Conservation (phyloP, 345 rosid species). For the Abelmoschus esculentus region DNA sequence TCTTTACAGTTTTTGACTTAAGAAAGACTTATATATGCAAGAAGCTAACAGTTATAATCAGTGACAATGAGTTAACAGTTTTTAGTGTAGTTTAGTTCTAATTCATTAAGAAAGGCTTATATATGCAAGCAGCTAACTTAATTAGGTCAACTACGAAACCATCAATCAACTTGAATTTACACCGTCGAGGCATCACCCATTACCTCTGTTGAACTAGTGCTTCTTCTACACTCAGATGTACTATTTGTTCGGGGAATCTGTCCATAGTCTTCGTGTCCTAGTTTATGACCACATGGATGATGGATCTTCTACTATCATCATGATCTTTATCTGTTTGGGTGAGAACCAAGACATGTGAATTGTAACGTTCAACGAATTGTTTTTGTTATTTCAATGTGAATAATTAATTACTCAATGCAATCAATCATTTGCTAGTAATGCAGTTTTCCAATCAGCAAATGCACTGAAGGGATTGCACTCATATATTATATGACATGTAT, state of each 20-base stretch:
- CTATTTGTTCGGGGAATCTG: not conserved
- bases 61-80: not conserved
- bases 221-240: not conserved
- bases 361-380: not conserved
- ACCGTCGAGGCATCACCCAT: not conserved
- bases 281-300: not conserved
- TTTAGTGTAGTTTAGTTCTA: not conserved
- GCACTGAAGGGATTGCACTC: not conserved
- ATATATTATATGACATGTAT: not conserved
- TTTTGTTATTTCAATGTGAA: not conserved
- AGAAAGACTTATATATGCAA: no score
- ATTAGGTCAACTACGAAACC: not conserved
- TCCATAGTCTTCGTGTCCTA: not conserved
- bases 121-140: not conserved
- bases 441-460: not conserved
- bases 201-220: not conserved
- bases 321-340: no score
- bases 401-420: not conserved
- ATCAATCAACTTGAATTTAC: not conserved
- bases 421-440: not conserved
- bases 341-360: not conserved
- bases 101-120: not conserved
- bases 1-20: not conserved
- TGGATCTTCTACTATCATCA: not conserved
- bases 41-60: not conserved